Percentiles rank a stretch among this genome's conserved stretches.
phyloP scores from a whole-genome alignment of 1,139 yeast species.

The Suhomyces atakaporum region DNA sequence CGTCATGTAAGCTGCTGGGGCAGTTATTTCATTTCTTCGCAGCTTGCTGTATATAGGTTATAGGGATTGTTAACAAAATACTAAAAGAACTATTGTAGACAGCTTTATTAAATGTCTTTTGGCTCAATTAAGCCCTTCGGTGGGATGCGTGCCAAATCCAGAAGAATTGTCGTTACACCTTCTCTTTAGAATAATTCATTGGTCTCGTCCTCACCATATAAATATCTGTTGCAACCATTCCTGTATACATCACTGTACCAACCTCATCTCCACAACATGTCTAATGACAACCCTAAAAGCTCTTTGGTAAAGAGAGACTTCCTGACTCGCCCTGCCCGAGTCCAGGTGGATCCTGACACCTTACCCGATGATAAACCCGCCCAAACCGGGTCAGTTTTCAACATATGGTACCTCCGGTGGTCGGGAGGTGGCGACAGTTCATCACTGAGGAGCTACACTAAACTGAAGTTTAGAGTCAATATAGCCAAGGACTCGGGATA shows the following conservation, averaged over 20 bases:
- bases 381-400: slow-evolving; percentile 79
- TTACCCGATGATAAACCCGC: slow-evolving; percentile 68
- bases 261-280: not conserved
- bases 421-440: slow-evolving; percentile 65
- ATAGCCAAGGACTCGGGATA: slow-evolving; percentile 69
- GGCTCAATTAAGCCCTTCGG: no score
- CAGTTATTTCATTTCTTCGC: slow-evolving; percentile 9
- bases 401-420: slow-evolving; percentile 90
- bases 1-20: slow-evolving; percentile 25
- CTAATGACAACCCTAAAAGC: no score
- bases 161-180: no score
- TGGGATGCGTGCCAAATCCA: no score
- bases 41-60: not conserved
- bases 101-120: no score
- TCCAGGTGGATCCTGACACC: slow-evolving; percentile 70
- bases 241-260: not conserved
- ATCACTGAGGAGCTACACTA: slow-evolving; percentile 27
- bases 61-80: not conserved
- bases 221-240: not conserved
- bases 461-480: slow-evolving; percentile 56
- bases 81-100: no score
- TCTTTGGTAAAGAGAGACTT: not conserved
- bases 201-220: no score
- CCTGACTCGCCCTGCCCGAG: slow-evolving; percentile 44
- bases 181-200: no score